Conservation (phyloP, 2,329 filamentous ascomycete species). For the Fusarium coicis region DNA sequence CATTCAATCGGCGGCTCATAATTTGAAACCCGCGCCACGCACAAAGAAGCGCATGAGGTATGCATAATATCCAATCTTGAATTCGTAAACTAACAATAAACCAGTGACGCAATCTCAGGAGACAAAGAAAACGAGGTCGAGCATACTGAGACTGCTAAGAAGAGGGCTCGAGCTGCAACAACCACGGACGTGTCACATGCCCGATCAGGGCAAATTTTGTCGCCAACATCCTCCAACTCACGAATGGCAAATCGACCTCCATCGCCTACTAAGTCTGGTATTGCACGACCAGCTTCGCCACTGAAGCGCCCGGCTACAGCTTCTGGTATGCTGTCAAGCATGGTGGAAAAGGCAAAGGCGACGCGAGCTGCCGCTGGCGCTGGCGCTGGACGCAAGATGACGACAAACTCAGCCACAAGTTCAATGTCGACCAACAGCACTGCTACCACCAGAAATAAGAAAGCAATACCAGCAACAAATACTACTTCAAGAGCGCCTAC, state of each 20-base stretch:
- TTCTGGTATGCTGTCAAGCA: slow-evolving; percentile 62
- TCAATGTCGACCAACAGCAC: slow-evolving; percentile 53
- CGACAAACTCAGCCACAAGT: slow-evolving; percentile 57
- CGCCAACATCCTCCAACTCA: slow-evolving; percentile 85
- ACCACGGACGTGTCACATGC: slow-evolving; percentile 53
- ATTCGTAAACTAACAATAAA: slow-evolving; percentile 39
- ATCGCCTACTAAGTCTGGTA: slow-evolving; percentile 67
- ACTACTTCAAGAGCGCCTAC: slow-evolving; percentile 51
- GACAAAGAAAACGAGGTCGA: slow-evolving; percentile 82
- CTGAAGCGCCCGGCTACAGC: slow-evolving; percentile 63
- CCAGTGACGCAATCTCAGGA: slow-evolving; percentile 71
- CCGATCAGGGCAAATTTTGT: slow-evolving; percentile 72
- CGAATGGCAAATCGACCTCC: slow-evolving; percentile 65
- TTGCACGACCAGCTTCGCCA: slow-evolving; percentile 70
- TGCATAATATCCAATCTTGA: slow-evolving; percentile 31
- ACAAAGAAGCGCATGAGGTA: slow-evolving; percentile 65
- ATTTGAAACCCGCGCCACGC: slow-evolving; percentile 40
- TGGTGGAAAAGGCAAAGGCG: slow-evolving; percentile 70
- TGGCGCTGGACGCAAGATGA: slow-evolving; percentile 57
- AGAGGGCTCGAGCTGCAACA: slow-evolving; percentile 62
- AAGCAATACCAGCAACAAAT: slow-evolving; percentile 48
- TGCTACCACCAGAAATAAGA: slow-evolving; percentile 48
- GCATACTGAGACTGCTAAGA: slow-evolving; percentile 74
- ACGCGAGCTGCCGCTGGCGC: slow-evolving; percentile 61
- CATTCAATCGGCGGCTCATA: slow-evolving; percentile 38